Conservation (phyloP, 495 filamentous ascomycete genomes). For the Penicillium silybi region DNA sequence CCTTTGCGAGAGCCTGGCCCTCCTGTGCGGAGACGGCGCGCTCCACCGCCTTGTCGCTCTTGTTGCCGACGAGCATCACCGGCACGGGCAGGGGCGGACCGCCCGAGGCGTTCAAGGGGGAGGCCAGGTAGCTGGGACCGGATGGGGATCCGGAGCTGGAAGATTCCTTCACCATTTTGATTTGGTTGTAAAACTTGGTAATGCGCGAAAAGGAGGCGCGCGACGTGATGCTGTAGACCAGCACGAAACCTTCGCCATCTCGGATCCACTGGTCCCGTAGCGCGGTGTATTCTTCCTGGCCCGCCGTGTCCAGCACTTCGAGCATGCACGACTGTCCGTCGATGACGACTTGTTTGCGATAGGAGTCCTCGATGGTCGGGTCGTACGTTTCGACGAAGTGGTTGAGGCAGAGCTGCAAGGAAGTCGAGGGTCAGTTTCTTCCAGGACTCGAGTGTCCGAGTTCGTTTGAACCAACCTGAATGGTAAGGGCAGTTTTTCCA, state of each 20-base stretch:
- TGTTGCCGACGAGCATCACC: conserved; percentile 98
- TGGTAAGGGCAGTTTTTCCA: conserved; percentile 95
- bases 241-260: conserved; percentile 93
- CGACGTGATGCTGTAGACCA: conserved; percentile 97
- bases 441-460: background rate
- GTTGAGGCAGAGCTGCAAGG: conserved; percentile 63
- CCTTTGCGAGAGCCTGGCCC: conserved; percentile 84
- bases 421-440: background rate
- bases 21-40: conserved; percentile 96
- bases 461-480: conserved; percentile 65
- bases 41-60: conserved; percentile 93
- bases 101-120: conserved; percentile 64
- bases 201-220: conserved; percentile 93
- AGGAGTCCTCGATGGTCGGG: conserved; percentile 95
- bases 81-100: conserved; percentile 66
- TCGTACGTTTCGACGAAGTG: conserved; percentile 90
- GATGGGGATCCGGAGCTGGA: conserved; percentile 68
- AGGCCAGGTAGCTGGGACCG: conserved; percentile 53
- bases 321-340: conserved; percentile 97
- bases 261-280: conserved; percentile 97
- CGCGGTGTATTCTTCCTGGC: conserved; percentile 99
- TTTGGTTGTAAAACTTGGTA: conserved; percentile 92
- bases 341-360: conserved; percentile 97
- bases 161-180: conserved; percentile 95
- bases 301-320: conserved; percentile 95